Evolutionary conservation across 257 asterid species (phyloP).

Genomic region (Solanum dulcamara): DNA sequence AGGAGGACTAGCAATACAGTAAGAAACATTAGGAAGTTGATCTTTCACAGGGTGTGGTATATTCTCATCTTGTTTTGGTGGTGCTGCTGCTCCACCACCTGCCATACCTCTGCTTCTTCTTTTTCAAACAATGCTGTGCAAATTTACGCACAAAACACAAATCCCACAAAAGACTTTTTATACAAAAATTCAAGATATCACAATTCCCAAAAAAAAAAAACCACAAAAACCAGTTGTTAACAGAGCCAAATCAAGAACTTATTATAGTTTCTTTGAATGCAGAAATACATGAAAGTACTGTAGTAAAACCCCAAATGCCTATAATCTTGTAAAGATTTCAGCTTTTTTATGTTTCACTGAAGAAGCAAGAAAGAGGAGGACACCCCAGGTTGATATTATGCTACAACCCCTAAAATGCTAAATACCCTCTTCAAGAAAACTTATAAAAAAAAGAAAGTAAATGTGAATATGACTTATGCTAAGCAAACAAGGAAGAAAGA

Average conservation of each 20-base stretch:
- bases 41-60: conserved; percentile 78
- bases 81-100: conserved; percentile 65
- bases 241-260: background rate
- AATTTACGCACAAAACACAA: background rate
- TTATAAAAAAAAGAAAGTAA: conserved; percentile 6
- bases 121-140: background rate
- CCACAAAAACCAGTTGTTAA: background rate
- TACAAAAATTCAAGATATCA: conserved; percentile 1
- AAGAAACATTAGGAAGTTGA: conserved; percentile 73
- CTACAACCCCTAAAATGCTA: background rate
- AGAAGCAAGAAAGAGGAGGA: background rate
- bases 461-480: conserved; percentile 29
- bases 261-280: background rate
- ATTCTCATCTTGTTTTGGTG: conserved; percentile 74
- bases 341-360: background rate
- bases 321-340: background rate
- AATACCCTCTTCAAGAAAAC: conserved; percentile 1
- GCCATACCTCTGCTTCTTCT: conserved; percentile 32
- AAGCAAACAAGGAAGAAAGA: conserved; percentile 9
- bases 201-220: background rate
- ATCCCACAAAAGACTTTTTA: background rate
- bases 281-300: background rate
- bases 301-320: background rate
- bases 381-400: background rate
- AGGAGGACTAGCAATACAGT: conserved; percentile 90